phyloP scores from a whole-genome alignment of 352 stramenopile genomes.

The Plasmopara halstedii region DNA sequence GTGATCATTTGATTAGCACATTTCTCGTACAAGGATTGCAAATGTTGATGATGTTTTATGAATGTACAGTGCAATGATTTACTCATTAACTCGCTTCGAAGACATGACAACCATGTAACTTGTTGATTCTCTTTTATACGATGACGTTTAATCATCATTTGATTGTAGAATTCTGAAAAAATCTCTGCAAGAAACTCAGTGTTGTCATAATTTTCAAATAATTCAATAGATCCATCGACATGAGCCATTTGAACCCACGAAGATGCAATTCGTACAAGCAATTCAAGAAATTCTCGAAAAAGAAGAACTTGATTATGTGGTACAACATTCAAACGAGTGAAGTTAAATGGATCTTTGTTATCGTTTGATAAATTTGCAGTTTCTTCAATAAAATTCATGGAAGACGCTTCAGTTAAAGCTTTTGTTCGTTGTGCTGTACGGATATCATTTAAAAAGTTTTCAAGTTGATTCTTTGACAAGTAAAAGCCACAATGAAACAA shows the following conservation, averaged over 20 bases:
- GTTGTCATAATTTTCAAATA: conserved; percentile 5
- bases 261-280: conserved; percentile 49
- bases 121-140: conserved; percentile 9
- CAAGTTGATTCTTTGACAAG: conserved; percentile 31
- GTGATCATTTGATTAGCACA: conserved; percentile 7
- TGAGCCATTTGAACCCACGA: conserved; percentile 17
- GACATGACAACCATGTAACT: conserved; percentile 14
- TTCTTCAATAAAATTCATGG: conserved; percentile 7
- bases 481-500: conserved; percentile 38
- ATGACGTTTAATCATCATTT: conserved; percentile 27
- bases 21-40: conserved; percentile 27
- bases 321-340: conserved; percentile 22
- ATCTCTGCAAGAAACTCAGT: conserved; percentile 24
- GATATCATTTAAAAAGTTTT: conserved; percentile 28
- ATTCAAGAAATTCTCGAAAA: conserved; percentile 57
- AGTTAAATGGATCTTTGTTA: conserved; percentile 10
- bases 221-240: conserved; percentile 4
- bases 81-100: conserved; percentile 26
- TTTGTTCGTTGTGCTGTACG: conserved; percentile 30
- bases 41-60: conserved; percentile 27
- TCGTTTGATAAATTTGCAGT: too few species aligned
- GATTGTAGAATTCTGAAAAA: conserved; percentile 39
- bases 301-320: conserved; percentile 35
- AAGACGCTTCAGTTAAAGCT: conserved; percentile 12
- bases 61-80: conserved; percentile 37